Evolutionary conservation across 2,329 filamentous ascomycete genomes (phyloP).

Genomic region (Triangularia setosa): DNA sequence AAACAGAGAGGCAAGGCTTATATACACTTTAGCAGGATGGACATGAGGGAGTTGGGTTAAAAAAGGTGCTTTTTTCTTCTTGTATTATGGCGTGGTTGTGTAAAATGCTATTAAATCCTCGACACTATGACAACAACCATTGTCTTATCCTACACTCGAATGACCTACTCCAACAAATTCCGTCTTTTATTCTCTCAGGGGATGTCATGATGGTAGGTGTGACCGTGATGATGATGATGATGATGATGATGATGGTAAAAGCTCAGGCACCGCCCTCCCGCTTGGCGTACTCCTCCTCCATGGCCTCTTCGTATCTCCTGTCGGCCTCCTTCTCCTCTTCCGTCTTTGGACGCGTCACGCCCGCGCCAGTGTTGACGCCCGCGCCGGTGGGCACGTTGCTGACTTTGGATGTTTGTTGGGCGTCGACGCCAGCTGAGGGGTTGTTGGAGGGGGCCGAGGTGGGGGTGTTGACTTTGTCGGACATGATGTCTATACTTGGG

Average conservation of each 20-base stretch:
- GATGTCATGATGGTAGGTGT: too few relatives aligned
- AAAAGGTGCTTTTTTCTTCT: background rate
- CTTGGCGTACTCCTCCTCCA: conserved; percentile 56
- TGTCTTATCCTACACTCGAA: too few relatives aligned
- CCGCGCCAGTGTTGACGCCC: conserved; percentile 48
- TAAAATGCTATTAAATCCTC: too few relatives aligned
- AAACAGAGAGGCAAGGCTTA: background rate
- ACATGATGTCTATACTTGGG: background rate
- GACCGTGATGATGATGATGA: too few relatives aligned
- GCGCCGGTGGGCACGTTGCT: conserved; percentile 34
- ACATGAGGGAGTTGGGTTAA: background rate
- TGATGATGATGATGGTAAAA: too few relatives aligned
- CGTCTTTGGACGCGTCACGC: conserved; percentile 44
- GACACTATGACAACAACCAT: too few relatives aligned
- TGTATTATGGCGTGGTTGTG: background rate
- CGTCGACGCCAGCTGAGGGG: background rate
- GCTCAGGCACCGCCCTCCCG: conserved; percentile 46
- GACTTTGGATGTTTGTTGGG: background rate
- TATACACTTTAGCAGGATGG: too few relatives aligned
- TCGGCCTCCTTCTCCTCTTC: conserved; percentile 48
- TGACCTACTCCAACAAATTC: too few relatives aligned
- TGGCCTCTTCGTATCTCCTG: conserved; percentile 46
- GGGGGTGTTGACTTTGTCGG: background rate
- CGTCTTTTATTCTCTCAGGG: background rate
- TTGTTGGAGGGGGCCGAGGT: background rate